Evolutionary conservation across 352 stramenopile species (phyloP), one percentile per base, ranked within the genome.

Genomic region (Paralagenidium karlingii): DNA sequence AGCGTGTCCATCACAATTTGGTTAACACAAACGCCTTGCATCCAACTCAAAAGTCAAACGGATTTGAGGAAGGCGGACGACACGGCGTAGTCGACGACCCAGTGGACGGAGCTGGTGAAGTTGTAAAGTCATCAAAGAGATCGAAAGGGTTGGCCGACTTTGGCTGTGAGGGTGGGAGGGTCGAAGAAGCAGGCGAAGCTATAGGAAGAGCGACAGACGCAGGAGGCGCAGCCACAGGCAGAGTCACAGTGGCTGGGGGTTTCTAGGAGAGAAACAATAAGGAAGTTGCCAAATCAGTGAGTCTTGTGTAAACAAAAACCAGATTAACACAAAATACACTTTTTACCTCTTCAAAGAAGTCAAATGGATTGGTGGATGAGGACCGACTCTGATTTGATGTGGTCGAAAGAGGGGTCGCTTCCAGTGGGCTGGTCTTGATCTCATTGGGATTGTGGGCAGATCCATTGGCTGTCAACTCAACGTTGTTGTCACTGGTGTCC

Each of bases 311-410:
- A 30, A 16, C 40, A 38, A 37, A 31, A 32, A 19, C 29, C 55
- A 13, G 15, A 11, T 10, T 49, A 1, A 44, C 21, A 54, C 4
- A 7, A 13, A 34, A 25, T 2, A 9, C 1, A 30, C n/a, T 26
- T 38, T 38, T 4, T 43, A 68, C 60, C 52, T 73, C 62, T 31
- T 60, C 48, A 5, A 68, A 28, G 24, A 67, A 37, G 24, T 70
- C 53, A 15, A 68, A 73, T 1, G 58, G 61, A 15, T 69, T 60
- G 11, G 29, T 55, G 5, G 38, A 13, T 11, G 11, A 32, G 28
- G 11, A 32, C 11, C 11, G 11, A 15, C 28, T 11, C 28, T 32
- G 11, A 25, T n/a, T 65, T 16, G 38, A 44, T 8, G 39, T 33
- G 22, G 26, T 67, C 3, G 15, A 18, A 26, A 21, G 26, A 1